A percentile compares a stretch with the other conserved stretches of the same genome.
Conservation (phyloP, 371 early-diverging fungal genomes). For the Circinella minor region DNA sequence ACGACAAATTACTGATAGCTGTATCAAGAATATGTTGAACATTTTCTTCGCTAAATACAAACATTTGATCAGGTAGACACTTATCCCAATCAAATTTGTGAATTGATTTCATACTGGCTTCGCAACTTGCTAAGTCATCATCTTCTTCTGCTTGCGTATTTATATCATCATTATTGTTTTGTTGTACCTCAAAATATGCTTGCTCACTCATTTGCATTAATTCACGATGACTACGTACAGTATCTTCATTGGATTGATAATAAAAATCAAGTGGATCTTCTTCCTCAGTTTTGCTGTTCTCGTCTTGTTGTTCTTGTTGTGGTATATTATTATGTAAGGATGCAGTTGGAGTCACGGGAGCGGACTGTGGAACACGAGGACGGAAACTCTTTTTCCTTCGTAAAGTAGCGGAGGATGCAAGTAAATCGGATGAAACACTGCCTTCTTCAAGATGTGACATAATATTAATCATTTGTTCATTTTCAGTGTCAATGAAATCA, state of each 20-base stretch:
- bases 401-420: not conserved
- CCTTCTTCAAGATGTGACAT: constrained; percentile 24
- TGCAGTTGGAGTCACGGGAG: not conserved
- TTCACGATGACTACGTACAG: not conserved
- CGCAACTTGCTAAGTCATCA: constrained; percentile 19
- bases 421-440: constrained; percentile 1
- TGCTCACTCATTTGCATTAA: not conserved
- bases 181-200: constrained; percentile 18
- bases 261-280: constrained; percentile 29
- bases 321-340: not conserved
- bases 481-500: constrained; percentile 72
- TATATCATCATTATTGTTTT: not conserved
- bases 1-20: constrained; percentile 62
- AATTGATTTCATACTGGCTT: constrained; percentile 37
- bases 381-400: constrained; percentile 6
- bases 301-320: not conserved
- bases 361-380: not conserved
- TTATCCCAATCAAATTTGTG: constrained; percentile 78
- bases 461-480: constrained; percentile 56
- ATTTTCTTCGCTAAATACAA: constrained; percentile 80
- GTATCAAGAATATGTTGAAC: constrained; percentile 73
- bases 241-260: constrained; percentile 33
- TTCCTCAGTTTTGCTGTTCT: constrained; percentile 7
- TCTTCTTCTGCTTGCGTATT: constrained; percentile 9
- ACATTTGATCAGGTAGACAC: constrained; percentile 88